phyloP scores from a whole-genome alignment of 441 rosid species.

The Omphalea diandra region DNA sequence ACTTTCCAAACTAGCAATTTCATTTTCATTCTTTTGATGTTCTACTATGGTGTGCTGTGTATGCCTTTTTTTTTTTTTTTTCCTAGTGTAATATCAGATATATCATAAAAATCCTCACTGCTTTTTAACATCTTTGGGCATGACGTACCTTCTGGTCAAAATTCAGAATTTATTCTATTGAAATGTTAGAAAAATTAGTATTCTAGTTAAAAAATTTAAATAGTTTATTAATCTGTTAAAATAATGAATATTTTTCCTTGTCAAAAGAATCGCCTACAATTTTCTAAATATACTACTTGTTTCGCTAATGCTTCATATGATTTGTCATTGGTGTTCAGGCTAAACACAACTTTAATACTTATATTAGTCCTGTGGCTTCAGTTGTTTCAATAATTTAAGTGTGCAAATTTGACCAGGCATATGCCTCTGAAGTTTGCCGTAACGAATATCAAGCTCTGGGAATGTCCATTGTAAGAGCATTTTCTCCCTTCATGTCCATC shows the following conservation, averaged over 20 bases:
- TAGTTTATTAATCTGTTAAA: background rate
- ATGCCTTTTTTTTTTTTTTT: background rate
- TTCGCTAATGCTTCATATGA: background rate
- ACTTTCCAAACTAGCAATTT: background rate
- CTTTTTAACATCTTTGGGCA: too few relatives aligned
- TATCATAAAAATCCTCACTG: background rate
- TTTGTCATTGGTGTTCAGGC: conserved; percentile 2
- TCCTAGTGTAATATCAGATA: background rate
- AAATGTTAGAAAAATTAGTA: background rate
- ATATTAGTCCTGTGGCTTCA: conserved; percentile 6
- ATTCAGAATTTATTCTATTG: background rate
- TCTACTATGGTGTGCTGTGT: background rate
- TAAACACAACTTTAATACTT: background rate
- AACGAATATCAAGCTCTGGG: conserved; percentile 49
- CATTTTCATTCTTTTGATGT: background rate
- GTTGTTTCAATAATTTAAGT: background rate
- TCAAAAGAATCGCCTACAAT: background rate
- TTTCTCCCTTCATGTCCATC: background rate
- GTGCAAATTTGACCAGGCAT: conserved; percentile 39
- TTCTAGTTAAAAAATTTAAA: background rate
- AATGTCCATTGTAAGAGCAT: conserved; percentile 41
- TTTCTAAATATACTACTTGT: background rate
- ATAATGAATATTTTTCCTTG: background rate
- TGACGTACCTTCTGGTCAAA: background rate
- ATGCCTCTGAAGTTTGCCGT: conserved; percentile 46